Evolutionary conservation across 2,329 filamentous ascomycete genomes (phyloP), one percentile per base, ranked within the genome.

Genomic region (Penicillium verrucosum): DNA sequence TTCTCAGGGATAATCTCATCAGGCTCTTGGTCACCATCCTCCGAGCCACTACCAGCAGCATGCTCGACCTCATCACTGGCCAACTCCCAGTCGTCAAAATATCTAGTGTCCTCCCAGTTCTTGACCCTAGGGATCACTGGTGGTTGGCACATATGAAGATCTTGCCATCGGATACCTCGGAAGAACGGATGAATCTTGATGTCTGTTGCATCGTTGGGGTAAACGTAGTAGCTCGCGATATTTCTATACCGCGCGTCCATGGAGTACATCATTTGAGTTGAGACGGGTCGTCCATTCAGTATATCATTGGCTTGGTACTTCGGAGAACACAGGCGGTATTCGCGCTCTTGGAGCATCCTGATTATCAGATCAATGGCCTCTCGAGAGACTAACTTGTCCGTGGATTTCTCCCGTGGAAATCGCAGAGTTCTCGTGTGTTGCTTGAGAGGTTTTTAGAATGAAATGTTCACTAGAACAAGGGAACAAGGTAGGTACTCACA

Each of bases 131-230:
- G 93, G 0, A 95, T 78, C 66, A 95, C 93, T 0, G 92, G 92
- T 0, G 93, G 92, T 9, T 78, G 78, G 54, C 85, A 82, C 34
- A 82, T 75, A 67, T 94, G 89, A 16, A 96, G 74, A 0, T 82
- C 83, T 14, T 89, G 84, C 94, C 91, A 97, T 1, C 85, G 82
- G 16, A 95, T 84, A 48, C 85, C 85, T 55, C 81, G 82, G 77
- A 97, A 97, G 82, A 93, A 97, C 11, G 85, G 84, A 74, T 97
- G 94, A 4, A 81, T 76, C 71, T 95, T 97, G 78, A 97, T 95
- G 54, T 97, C 92, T 61, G 89, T 85, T 1, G 90, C 92, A 67
- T 96, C 92, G 59, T 94, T 83, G 0, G 89, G 80, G 66, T 91
- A 93, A 4, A 97, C 92, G 53, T 89, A 88, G 32, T 85, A 80